Evolutionary conservation across 805 yeast species (phyloP).

Genomic region (Saccharomycopsis microspora): DNA sequence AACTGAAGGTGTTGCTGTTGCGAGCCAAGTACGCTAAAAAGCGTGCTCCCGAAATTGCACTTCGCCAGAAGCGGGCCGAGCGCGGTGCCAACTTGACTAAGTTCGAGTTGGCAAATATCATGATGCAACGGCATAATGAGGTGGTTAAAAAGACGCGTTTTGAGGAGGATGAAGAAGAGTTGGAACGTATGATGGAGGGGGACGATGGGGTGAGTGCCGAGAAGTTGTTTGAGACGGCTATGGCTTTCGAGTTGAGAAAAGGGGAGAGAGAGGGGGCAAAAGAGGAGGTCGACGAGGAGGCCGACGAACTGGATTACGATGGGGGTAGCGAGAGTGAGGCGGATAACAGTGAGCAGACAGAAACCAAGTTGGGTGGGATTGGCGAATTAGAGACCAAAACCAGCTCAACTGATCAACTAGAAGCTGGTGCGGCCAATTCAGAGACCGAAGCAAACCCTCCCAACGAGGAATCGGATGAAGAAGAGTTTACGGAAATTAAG

Average conservation of each 20-base stretch:
- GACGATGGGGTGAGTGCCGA: constrained; percentile 5
- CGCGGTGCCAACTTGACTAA: constrained; percentile 4
- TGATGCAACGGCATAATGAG: constrained; percentile 11
- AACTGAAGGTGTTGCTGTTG: constrained; percentile 10
- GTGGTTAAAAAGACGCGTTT: constrained; percentile 1
- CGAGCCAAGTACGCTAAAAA: constrained; percentile 13
- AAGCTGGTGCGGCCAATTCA: too few species aligned
- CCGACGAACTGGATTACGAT: neutral
- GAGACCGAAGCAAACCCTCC: too few species aligned
- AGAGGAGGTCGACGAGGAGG: constrained; percentile 5
- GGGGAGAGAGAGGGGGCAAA: constrained; percentile 3
- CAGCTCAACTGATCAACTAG: too few species aligned
- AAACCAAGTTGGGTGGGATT: neutral
- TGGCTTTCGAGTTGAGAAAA: constrained; percentile 9
- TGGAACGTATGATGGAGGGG: neutral
- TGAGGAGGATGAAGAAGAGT: neutral
- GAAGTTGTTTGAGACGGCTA: constrained; percentile 9
- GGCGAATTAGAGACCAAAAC: too few species aligned
- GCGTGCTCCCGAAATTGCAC: neutral
- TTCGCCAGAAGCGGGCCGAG: too few species aligned
- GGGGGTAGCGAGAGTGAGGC: constrained; percentile 17
- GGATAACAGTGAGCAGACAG: constrained; percentile 16
- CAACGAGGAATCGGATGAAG: too few species aligned
- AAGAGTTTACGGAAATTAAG: too few species aligned
- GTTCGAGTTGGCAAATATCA: neutral